Base-by-base conservation (phyloP, 768 basidiomycete genomes). In the Porphyrellus cyaneotinctus region DNA sequence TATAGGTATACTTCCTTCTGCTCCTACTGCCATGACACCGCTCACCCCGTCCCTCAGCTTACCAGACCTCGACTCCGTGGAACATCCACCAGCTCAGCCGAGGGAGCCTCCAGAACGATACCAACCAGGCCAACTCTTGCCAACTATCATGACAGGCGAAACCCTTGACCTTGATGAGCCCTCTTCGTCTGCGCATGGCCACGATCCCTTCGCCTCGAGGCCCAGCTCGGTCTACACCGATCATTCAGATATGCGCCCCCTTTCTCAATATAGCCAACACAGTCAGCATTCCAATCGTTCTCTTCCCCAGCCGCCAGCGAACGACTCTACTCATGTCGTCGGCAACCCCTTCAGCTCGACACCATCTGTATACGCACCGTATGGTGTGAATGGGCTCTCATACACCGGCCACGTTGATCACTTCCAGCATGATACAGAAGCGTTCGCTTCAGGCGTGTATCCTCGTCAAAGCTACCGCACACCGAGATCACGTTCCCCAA, bases 401-500 rank as follows among this genome's bases (percentile, higher is more conserved):
- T 58, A 71, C 9, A 68, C 70, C 18, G 42, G 30, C 14, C 56
- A 58, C 6, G 56, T 83, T 14, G 83, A 84, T 58, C 83, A 84
- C 64, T 86, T 85, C 64, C 74, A 75, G 38, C 75, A 82, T 46
- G 85, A 87, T 60, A 71, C 80, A 0, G 86, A 87, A 59, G 85
- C 83, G 3, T 89, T 84, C 57, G 76, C 87, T 10, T 85, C 86
- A 0, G 86, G 83, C 8, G 75, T 76, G 50, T 71, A 76, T 58
- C 72, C 80, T 8, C 79, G 78, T 12, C 69, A 77, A 30, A 69
- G 74, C 1, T 78, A 75, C 58, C 71, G 68, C 7, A 73, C 76
- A 4, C 77, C 84, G 28, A 80, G 85, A 43, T 89, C 87, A 18
- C 82, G 87, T 22, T 90, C 88, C 3, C 86, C 88, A 0, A 89